These are phyloP conservation scores for Rhizopogon roseolus DNA, from an alignment of 768 basidiomycete species.

Conservation along the genomic window DNA sequence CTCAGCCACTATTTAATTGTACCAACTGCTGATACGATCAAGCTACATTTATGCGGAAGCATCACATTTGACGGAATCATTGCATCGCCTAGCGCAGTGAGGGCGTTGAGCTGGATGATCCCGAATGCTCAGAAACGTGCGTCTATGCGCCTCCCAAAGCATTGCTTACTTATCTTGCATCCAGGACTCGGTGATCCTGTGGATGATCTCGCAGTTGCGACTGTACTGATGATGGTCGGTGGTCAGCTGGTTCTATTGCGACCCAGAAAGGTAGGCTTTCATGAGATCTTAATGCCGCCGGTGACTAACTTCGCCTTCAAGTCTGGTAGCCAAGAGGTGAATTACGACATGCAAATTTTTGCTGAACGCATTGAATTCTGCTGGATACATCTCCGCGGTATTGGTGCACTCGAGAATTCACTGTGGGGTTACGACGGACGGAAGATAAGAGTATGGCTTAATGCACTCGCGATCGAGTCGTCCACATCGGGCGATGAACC, in stretches of 20 bases:
- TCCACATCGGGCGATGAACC: conserved; percentile 33
- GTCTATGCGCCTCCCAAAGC: conserved; percentile 20
- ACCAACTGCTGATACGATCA: conserved; percentile 78
- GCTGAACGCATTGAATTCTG: conserved; percentile 98
- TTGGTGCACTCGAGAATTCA: conserved; percentile 92
- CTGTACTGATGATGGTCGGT: conserved; percentile 93
- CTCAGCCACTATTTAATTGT: conserved; percentile 89
- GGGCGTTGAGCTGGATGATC: conserved; percentile 96
- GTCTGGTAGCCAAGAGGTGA: conserved; percentile 85
- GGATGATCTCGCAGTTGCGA: conserved; percentile 89
- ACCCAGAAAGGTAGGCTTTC: conserved; percentile 67
- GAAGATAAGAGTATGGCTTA: conserved; percentile 89
- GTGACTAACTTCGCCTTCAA: conserved; percentile 23
- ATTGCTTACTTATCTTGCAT: conserved; percentile 8
- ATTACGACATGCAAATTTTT: conserved; percentile 96
- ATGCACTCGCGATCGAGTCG: conserved; percentile 86
- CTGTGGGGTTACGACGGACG: conserved; percentile 95
- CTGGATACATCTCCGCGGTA: conserved; percentile 95
- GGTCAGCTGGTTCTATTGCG: conserved; percentile 86
- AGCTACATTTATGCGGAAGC: conserved; percentile 87
- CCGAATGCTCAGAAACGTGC: conserved; percentile 88
- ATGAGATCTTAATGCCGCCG: background rate
- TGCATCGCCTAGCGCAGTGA: conserved; percentile 73
- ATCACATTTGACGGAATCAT: conserved; percentile 94
- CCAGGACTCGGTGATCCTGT: conserved; percentile 91